These are phyloP conservation scores for Paxillus ammoniavirescens DNA, from an alignment of 768 basidiomycete genomes.

Conservation along the genomic window DNA sequence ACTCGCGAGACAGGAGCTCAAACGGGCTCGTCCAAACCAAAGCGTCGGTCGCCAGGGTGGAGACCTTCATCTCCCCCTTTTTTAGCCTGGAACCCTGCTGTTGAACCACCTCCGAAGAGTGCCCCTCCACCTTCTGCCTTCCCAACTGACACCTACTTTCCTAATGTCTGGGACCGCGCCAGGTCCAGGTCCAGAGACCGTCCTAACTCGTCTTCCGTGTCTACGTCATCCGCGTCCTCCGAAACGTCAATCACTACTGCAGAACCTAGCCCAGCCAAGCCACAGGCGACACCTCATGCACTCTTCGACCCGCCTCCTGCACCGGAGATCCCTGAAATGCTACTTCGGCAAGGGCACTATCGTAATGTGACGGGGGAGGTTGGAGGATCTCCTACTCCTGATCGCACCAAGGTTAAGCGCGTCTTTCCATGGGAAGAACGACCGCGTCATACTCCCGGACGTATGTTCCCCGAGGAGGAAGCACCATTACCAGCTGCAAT, in stretches of 20 bases:
- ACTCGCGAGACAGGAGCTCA: conserved; percentile 22
- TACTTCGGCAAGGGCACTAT: conserved; percentile 75
- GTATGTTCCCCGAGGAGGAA: conserved; percentile 71
- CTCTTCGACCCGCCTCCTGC: conserved; percentile 64
- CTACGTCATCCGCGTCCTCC: conserved; percentile 35
- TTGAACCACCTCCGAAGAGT: conserved; percentile 74
- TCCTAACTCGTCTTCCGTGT: conserved; percentile 30
- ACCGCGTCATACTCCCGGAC: conserved; percentile 61
- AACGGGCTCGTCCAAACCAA: conserved; percentile 18
- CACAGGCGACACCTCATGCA: conserved; percentile 22
- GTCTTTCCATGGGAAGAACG: conserved; percentile 97
- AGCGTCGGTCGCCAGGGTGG: conserved; percentile 15
- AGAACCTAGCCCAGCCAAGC: conserved; percentile 15
- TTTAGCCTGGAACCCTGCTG: conserved; percentile 76
- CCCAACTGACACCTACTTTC: conserved; percentile 74
- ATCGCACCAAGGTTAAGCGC: conserved; percentile 66
- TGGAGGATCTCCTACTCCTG: conserved; percentile 55
- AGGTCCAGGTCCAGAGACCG: conserved; percentile 41
- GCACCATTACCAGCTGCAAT: conserved; percentile 44
- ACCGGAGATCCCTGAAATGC: conserved; percentile 61
- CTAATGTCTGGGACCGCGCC: conserved; percentile 83
- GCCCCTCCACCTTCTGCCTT: conserved; percentile 56
- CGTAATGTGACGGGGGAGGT: conserved; percentile 52
- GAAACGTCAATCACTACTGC: conserved; percentile 24
- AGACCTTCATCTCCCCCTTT: conserved; percentile 62